Evolutionary conservation across 78 protist genomes (phyloP), one percentile per base, ranked within the genome.

Genomic region (Emiliania huxleyi): DNA sequence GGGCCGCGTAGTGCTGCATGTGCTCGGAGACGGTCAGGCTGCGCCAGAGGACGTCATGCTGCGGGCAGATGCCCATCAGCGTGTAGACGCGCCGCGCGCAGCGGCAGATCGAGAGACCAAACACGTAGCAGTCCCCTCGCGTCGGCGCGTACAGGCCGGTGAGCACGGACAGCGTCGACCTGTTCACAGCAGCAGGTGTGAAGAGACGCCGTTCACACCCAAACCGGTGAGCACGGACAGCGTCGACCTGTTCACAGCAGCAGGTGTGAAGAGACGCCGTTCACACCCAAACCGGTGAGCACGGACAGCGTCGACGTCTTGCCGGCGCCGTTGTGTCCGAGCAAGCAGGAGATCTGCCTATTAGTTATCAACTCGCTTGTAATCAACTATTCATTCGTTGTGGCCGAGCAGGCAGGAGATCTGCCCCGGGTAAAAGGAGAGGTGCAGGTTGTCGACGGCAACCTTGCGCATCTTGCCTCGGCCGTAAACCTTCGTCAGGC

Each of bases 241-340:
- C 38, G 96, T 91, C 2, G 98, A 96, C 29, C 98, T 88, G 85
- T 97, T 97, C 18, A 97, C 98, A 0, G 98, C 97, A 35, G 98
- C 98, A 71, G n/a, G n/a, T n/a, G n/a, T n/a, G n/a, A n/a, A n/a
- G n/a, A n/a, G n/a, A n/a, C n/a, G n/a, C n/a, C n/a, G n/a, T n/a
- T n/a, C n/a, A n/a, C n/a, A n/a, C n/a, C n/a, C 75, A 94, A 81
- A 26, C 98, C 98, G 4, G 96, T 87, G 35, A 98, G 91, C 95
- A 98, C 94, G 22, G 69, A 25, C 75, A 97, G 92, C 38, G 96
- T 91, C 2, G 98, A 96, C 29, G 98, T 88, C 90, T 97, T 97
- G 25, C 98, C 98, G 0, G 98, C 97, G 38, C 98, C 98, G 79
- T 97, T 97, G 94, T 94, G 98, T 2, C 98, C 98, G 18, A 97